Evolutionary conservation across 352 stramenopile genomes (phyloP).

Genomic region (Globisporangium megalacanthum): DNA sequence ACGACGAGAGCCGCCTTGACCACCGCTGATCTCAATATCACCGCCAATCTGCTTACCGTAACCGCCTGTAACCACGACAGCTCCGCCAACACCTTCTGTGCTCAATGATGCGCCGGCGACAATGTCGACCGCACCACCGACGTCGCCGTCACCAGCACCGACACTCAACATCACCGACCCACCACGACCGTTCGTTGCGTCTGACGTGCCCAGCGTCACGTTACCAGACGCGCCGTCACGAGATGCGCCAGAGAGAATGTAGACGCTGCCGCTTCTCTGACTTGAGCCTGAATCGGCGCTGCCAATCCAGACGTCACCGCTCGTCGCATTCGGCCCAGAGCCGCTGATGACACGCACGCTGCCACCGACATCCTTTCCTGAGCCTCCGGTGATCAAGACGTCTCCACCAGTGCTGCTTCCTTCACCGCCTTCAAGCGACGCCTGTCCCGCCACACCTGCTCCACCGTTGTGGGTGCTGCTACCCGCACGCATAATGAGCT

Average conservation of each 20-base stretch:
- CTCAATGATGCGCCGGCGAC: constrained; percentile 12
- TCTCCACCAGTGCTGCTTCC: constrained; percentile 21
- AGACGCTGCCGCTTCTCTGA: constrained; percentile 18
- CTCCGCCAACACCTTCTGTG: constrained; percentile 13
- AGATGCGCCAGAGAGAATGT: constrained; percentile 18
- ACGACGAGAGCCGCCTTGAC: constrained; percentile 5
- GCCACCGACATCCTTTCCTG: constrained; percentile 20
- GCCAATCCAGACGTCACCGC: constrained; percentile 18
- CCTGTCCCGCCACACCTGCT: constrained; percentile 15
- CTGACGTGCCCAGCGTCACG: constrained; percentile 15
- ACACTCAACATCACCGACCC: constrained; percentile 19
- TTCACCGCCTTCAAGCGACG: constrained; percentile 14
- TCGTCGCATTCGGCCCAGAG: constrained; percentile 8
- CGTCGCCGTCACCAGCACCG: constrained; percentile 13
- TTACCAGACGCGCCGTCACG: constrained; percentile 15
- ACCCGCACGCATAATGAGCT: constrained; percentile 20
- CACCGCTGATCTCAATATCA: constrained; percentile 19
- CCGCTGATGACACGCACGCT: constrained; percentile 21
- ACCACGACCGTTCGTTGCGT: constrained; percentile 12
- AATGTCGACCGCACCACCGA: constrained; percentile 16
- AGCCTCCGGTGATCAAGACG: constrained; percentile 18
- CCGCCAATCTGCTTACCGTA: constrained; percentile 10
- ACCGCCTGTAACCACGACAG: constrained; percentile 19
- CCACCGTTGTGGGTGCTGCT: constrained; percentile 8
- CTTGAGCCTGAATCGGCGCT: constrained; percentile 9